Base-by-base conservation (phyloP, 2,329 filamentous ascomycete species). In the Ceratocystis ficicola region DNA sequence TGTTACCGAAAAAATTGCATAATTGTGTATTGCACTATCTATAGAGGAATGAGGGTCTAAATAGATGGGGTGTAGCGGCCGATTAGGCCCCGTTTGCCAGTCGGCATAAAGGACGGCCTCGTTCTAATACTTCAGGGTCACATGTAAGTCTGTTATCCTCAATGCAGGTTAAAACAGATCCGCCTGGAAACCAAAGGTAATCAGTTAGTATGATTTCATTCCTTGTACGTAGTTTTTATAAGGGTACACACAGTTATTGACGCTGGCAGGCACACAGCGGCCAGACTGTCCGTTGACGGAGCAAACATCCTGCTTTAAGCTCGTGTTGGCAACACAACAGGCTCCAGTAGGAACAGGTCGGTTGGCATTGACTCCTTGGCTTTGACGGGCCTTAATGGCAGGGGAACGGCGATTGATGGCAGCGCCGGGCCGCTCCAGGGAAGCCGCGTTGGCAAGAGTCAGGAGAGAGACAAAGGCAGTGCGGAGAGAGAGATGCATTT, bases 271-370 rank as follows among this genome's bases (percentile, higher is more conserved):
- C 1, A 76, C 73, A 68, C 74, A 75, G 44, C 72, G 72, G 22
- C 74, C 74, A 7, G 67, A 50, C 68, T 72, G 68, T 65, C 74
- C 74, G 68, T 73, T 73, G 65, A 72, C 70, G 15, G 46, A 69
- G 72, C 74, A 76, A 63, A 73, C 68, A 68, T 76, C 74, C 69
- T 76, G 72, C 73, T 76, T 76, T 55, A 75, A 68, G 67, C 68
- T 73, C 3, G 71, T 73, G 68, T 72, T 72, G 68, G 72, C 71
- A 17, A 75, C 71, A 69, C 74, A 76, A 72, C 74, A 76, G 44
- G 69, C 68, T 46, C 74, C 74, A 36, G 57, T 70, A 36, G 74
- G 73, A 12, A 74, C 72, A 15, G 74, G 74, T 17, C 74, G 72
- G 70, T 72, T 71, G 52, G 64, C 70, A 70, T 76, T 76, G 52